A percentile compares a stretch with the other conserved stretches of the same genome.
phyloP scores from a whole-genome alignment of 73 alveolate genomes.

The Uronychia setigera region DNA sequence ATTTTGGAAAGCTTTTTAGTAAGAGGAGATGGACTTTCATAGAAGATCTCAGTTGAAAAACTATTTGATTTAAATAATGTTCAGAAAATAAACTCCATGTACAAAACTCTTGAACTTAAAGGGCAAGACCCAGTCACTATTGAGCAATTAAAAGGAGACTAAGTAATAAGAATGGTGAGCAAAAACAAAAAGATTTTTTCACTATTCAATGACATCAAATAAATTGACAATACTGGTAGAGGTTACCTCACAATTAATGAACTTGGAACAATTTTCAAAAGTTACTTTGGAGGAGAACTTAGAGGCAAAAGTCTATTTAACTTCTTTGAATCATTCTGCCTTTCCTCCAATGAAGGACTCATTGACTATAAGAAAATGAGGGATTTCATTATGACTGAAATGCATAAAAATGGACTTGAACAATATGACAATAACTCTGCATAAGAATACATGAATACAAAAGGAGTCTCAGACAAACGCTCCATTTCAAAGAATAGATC shows the following conservation, averaged over 20 bases:
- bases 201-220: constrained; percentile 29
- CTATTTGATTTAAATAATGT: constrained; percentile 22
- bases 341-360: constrained; percentile 35
- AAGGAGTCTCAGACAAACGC: constrained; percentile 23
- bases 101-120: constrained; percentile 36
- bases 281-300: constrained; percentile 12
- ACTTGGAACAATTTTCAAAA: constrained; percentile 30
- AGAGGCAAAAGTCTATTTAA: constrained; percentile 47
- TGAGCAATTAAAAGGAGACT: constrained; percentile 24
- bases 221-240: constrained; percentile 30
- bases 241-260: constrained; percentile 47
- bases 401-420: not conserved
- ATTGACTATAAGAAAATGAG: constrained; percentile 42
- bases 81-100: constrained; percentile 26
- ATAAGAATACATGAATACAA: constrained; percentile 6
- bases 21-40: constrained; percentile 28
- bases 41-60: constrained; percentile 17
- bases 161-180: constrained; percentile 15
- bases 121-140: constrained; percentile 23
- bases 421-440: constrained; percentile 4
- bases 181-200: constrained; percentile 7
- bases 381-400: not conserved
- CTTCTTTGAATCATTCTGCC: constrained; percentile 34
- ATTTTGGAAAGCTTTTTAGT: constrained; percentile 22
- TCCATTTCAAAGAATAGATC: not conserved